phyloP scores from a whole-genome alignment of 106 monocot genomes.

The Dioscorea zingiberensis region DNA sequence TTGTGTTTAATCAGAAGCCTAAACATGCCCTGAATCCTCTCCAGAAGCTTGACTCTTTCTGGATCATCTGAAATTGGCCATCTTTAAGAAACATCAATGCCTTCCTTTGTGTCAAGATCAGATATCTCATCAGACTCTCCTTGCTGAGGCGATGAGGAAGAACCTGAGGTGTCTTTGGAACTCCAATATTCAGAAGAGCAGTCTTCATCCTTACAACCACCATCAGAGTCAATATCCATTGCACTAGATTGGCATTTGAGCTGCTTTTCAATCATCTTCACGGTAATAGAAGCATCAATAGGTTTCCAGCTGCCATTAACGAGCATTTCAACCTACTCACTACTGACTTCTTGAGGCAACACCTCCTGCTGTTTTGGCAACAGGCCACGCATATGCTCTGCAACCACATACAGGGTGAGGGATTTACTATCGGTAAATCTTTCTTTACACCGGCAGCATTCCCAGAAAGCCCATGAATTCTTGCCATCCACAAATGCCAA shows the following conservation, averaged over 20 bases:
- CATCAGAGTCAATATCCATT: constrained; percentile 17
- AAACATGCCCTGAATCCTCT: constrained; percentile 65
- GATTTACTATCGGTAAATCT: constrained; percentile 49
- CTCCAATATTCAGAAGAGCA: constrained; percentile 32
- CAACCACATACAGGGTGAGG: constrained; percentile 49
- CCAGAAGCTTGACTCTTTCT: constrained; percentile 64
- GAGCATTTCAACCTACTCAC: constrained; percentile 55
- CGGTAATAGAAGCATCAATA: constrained; percentile 38
- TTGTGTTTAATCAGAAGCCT: constrained; percentile 57
- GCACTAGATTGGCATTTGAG: neutral
- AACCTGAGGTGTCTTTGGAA: constrained; percentile 26
- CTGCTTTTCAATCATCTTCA: constrained; percentile 41
- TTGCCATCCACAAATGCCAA: constrained; percentile 36
- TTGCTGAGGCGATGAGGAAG: constrained; percentile 21
- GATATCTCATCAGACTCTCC: constrained; percentile 13
- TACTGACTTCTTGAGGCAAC: constrained; percentile 61
- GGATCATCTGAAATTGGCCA: constrained; percentile 80
- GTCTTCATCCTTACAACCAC: constrained; percentile 28
- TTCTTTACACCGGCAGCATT: constrained; percentile 59
- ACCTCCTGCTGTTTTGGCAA: constrained; percentile 35
- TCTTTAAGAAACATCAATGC: constrained; percentile 10
- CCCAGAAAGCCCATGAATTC: constrained; percentile 67
- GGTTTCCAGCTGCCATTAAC: constrained; percentile 65
- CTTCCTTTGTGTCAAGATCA: neutral
- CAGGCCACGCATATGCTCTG: constrained; percentile 55